Evolutionary conservation across 805 yeast species (phyloP), one percentile per base, ranked within the genome.

Genomic region (Kluyveromyces nonfermentans): DNA sequence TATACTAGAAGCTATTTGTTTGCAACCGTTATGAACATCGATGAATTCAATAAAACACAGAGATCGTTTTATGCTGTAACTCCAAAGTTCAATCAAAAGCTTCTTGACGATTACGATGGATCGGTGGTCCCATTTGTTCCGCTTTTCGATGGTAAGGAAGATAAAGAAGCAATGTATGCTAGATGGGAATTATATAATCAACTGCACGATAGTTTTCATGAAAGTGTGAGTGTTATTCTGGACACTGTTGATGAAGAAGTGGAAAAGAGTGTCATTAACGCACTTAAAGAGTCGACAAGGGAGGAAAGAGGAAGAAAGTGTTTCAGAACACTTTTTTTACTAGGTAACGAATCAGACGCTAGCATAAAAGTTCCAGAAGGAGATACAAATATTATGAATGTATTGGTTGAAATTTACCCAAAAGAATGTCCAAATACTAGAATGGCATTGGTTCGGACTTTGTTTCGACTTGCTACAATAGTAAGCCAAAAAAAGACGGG

Each of bases 281-380:
- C 41, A 16, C 17, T 38, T 9, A 16, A 28, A 18, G 34, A 28
- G n/a, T n/a, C 30, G 31, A 15, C n/a, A 7, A 28, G 16, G 19
- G 5, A 15, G 12, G n/a, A 21, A n/a, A 28, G 31, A 9, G n/a
- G 20, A 15, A 28, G 30, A 4, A 38, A 38, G 33, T 25, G 30
- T 25, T 25, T 25, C 30, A 25, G 30, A 25, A 60, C 71, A 5
- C 65, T 67, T 9, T 55, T 72, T 40, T 49, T 72, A 41, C 52
- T 72, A 35, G 76, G 75, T 2, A 62, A 74, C 3, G 72, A 71
- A 46, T 61, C 69, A 18, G 58, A 73, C 1, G 68, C 70, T 22
- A 69, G 65, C 42, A 57, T 69, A 19, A 63, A 68, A 25, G 45
- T 65, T 31, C 56, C 67, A 8, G 51, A 56, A 8, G 42, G 41